These are phyloP conservation scores for Paxillus rubicundulus DNA, from an alignment of 768 basidiomycete species.

Conservation along the genomic window DNA sequence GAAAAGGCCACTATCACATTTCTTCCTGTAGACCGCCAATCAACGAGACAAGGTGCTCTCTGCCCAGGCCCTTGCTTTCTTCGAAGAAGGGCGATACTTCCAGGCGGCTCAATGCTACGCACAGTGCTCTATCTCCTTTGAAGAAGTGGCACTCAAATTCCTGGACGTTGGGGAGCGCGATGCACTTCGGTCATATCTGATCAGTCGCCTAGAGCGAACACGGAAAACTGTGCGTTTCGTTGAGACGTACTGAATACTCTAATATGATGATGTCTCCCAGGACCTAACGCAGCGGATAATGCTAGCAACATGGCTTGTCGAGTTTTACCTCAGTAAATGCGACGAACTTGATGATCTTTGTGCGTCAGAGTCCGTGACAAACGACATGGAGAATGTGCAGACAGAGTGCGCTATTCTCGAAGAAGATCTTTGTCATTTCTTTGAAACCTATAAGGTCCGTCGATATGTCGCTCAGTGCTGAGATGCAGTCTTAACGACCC, in stretches of 20 bases:
- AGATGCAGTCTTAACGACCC: not conserved
- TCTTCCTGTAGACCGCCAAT: conserved; percentile 61
- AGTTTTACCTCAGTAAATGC: conserved; percentile 95
- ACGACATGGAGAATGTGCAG: conserved; percentile 81
- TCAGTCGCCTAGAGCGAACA: conserved; percentile 82
- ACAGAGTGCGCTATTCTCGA: conserved; percentile 81
- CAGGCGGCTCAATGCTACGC: conserved; percentile 92
- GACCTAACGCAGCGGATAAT: conserved; percentile 94
- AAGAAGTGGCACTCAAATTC: conserved; percentile 89
- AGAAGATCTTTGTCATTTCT: conserved; percentile 90
- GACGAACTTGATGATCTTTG: conserved; percentile 94
- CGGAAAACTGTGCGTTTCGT: conserved; percentile 64
- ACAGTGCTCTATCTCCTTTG: conserved; percentile 82
- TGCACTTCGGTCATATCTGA: conserved; percentile 84
- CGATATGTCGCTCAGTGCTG: not conserved
- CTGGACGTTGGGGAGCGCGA: conserved; percentile 88
- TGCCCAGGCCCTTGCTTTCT: conserved; percentile 78
- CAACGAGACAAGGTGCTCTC: conserved; percentile 84
- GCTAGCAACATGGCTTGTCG: conserved; percentile 97
- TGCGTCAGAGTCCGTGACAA: conserved; percentile 77
- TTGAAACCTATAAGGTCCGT: conserved; percentile 88
- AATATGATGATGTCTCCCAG: conserved; percentile 38
- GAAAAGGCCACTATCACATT: conserved; percentile 1
- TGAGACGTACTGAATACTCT: not conserved
- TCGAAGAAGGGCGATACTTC: conserved; percentile 78